Evolutionary conservation across 192 early-diverging fungal species (phyloP), one percentile per base, ranked within the genome.

Genomic region (Diversispora epigaea): DNA sequence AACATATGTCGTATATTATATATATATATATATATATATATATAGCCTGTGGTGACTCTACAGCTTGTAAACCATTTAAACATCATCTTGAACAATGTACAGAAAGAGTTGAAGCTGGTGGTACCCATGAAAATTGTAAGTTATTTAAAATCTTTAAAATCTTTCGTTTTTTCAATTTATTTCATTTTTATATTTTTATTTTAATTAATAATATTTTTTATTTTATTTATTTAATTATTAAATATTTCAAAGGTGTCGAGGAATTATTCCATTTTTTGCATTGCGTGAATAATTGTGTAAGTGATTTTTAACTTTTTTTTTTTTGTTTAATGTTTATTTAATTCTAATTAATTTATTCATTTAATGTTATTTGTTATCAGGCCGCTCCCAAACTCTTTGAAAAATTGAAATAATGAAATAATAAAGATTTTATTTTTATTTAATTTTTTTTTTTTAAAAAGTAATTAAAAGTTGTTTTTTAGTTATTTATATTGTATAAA

Each of bases 201-300:
- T 57, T 71, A 19, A 17, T 56, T 56, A 60, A 32, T 32, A 32
- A 1, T 32, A 32, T 32, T 32, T 32, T 32, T 32, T 32, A 32
- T 32, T 32, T 32, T 32, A 32, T 32, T 32, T 60, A 3, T 10
- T 56, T 73, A 47, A 55, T 77, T 14, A 9, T 4, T 44, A 56
- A 63, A 41, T 21, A 19, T 41, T 66, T 43, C 50, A 25, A 66
- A 85, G 84, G 84, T 72, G 85, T 84, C 70, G 92, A 93, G 76
- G 92, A 93, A 83, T 78, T 93, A 70, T 89, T 91, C 77, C 92
- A 92, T 85, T 89, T 93, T 77, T 81, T 92, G 85, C 90, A 93
- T 85, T 91, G 90, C 78, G 91, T 90, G 58, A 89, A 91, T 80
- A 76, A 88, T 63, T 93, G 92, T 81, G 91, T 92, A 91, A 89